phyloP scores from a whole-genome alignment of 2,329 filamentous ascomycete species.

The Arthrobotrys megalospora region DNA sequence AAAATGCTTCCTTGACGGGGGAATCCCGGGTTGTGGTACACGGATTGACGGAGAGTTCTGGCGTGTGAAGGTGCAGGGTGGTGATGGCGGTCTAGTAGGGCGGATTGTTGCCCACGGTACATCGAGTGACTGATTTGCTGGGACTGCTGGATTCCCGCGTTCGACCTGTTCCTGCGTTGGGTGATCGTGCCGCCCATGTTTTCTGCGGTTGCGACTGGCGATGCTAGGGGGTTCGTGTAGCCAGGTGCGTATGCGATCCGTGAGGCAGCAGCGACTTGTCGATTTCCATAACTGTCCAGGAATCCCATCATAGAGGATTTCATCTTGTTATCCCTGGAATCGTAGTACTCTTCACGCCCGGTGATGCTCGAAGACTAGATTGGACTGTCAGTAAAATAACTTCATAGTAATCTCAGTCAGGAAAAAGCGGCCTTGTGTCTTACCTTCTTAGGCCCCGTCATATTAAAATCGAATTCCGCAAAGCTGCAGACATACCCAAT shows the following conservation, averaged over 20 bases:
- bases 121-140: constrained; percentile 67
- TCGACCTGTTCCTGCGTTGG: constrained; percentile 40
- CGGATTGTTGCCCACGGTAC: constrained; percentile 78
- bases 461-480: constrained; percentile 96
- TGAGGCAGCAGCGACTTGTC: constrained; percentile 33
- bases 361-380: constrained; percentile 47
- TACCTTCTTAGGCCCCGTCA: constrained; percentile 75
- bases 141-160: constrained; percentile 59
- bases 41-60: constrained; percentile 69
- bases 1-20: constrained; percentile 72
- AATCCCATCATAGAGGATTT: constrained; percentile 97
- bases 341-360: constrained; percentile 87
- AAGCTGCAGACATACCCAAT: constrained; percentile 97
- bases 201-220: constrained; percentile 73
- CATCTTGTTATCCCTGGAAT: constrained; percentile 97
- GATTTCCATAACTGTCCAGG: constrained; percentile 81
- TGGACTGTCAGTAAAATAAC: constrained; percentile 63
- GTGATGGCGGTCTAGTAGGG: constrained; percentile 82
- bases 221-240: constrained; percentile 74
- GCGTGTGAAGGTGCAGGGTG: constrained; percentile 74
- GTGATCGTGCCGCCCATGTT: constrained; percentile 65
- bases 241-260: constrained; percentile 36
- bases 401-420: background rate
- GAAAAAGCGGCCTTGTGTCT: too few relatives aligned
- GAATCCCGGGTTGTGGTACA: constrained; percentile 66